Base-by-base conservation (phyloP, 169 alveolate genomes). In the Babesia ovis region DNA sequence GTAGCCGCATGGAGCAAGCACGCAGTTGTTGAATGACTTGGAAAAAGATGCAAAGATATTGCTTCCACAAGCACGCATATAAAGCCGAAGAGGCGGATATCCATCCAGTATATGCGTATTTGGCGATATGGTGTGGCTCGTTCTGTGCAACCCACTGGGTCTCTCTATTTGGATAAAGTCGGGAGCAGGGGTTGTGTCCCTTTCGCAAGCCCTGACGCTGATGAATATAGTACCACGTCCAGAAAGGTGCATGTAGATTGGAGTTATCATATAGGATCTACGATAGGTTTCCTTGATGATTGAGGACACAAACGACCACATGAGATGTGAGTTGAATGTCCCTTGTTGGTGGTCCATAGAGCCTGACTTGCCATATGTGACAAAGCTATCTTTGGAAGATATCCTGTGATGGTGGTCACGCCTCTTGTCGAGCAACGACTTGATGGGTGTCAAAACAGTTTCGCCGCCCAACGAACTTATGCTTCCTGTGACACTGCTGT, bases 1-100 rank as follows among this genome's bases (percentile, higher is more conserved):
- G 62, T 31, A 79, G 20, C 87, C 87, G 20, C 82, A 71, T 3
- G 87, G 70, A 20, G 77, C 41, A 25, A 79, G 54, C 22, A 79
- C 57, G 0, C 32, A 25, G 20, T 64, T 46, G 22, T 83, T 42
- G 57, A 68, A 74, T 22, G 66, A 54, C 51, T 77, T 31, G 12
- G 83, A 45, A 23, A 79, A 48, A 16, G 20, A 14, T 25, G 42
- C 62, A 18, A 35, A 61, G 50, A 71, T 68, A 69, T 79, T 68
- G 27, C 83, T 59, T 14, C 71, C 70, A 31, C 57, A 34, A 39
- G 51, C 54, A 18, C 62, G 45, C 42, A 69, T 35, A 23, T 69
- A 56, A 0, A 79, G 20, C 23, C 68, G 51, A 34, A 80, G 59
- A 5, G 87, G 74, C 46, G 62, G 51, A 46, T 53, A 79, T 0